A percentile compares a stretch with the other conserved stretches of the same genome.
These are phyloP conservation scores for Populus hybrid DNA, from an alignment of 441 rosid genomes.

Conservation along the genomic window DNA sequence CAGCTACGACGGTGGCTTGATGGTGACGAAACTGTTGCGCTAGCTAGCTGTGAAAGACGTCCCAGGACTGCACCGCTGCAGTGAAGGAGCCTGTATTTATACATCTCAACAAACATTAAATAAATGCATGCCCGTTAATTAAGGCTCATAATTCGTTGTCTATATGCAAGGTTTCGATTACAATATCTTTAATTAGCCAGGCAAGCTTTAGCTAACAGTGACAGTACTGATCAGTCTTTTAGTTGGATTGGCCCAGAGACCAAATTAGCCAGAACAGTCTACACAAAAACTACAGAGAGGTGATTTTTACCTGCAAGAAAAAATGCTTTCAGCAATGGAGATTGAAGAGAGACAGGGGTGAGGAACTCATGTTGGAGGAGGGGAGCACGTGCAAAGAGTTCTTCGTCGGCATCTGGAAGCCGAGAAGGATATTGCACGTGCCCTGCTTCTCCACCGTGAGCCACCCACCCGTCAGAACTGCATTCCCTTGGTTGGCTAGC, in stretches of 20 bases:
- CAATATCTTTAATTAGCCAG: background rate
- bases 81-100: background rate
- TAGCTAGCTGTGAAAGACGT: background rate
- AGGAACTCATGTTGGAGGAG: conserved; percentile 82
- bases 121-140: background rate
- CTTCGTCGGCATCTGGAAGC: background rate
- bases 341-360: conserved; percentile 17
- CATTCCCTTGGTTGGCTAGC: background rate
- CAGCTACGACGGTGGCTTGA: background rate
- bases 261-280: background rate
- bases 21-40: background rate
- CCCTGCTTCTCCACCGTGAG: conserved; percentile 99
- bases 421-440: conserved; percentile 69
- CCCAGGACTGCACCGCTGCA: background rate
- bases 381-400: conserved; percentile 74
- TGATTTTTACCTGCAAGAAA: conserved; percentile 7
- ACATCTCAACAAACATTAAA: background rate
- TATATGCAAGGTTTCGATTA: background rate
- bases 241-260: background rate
- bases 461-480: conserved; percentile 36
- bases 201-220: background rate
- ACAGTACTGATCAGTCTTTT: background rate
- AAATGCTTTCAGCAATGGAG: background rate
- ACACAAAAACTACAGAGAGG: background rate
- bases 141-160: background rate